Base-by-base conservation (phyloP, 2,329 filamentous ascomycete genomes). In the Tolypocladium endophyticum region DNA sequence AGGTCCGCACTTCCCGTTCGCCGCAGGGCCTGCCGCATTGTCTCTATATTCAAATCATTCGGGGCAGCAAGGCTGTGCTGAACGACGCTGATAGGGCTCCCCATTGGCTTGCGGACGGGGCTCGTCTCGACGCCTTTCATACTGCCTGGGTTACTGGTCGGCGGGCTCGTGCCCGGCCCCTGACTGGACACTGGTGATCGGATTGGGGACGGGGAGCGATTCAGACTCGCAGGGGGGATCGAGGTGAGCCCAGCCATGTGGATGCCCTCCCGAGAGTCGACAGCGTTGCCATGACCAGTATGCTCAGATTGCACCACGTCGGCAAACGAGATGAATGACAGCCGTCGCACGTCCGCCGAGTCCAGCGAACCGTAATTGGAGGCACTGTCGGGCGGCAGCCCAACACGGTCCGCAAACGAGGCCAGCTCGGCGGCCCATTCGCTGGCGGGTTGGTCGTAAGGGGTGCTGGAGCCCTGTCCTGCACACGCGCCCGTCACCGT, bases 311-410 rank as follows among this genome's bases (percentile, higher is more conserved):
- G 91, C 47, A 97, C 91, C 12, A 97, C 91, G 68, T 97, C 93
- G 62, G 93, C 92, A 73, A 97, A 97, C 9, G 92, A 96, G 70
- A 97, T 96, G 76, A 97, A 97, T 72, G 89, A 94, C 63, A 97
- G 76, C 28, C 93, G 86, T 54, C 90, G 87, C 23, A 95, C 84
- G 68, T 96, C 92, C 55, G 84, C 81, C 11, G 73, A 74, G 33
- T 96, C 92, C 62, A 93, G 77, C 54, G 87, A 85, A 38, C 87
- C 90, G 71, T 93, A 93, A 70, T 86, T 90, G 60, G 87, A 89
- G 1, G 84, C 85, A 33, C 80, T 79, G 64, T 93, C 89, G 50
- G 85, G 73, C 55, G 68, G 67, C 43, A 70, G 69, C 62, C 68
- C 67, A 56, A 71, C 78, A 55, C 74, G 74, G 60, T 79, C 77